Percentiles rank a stretch among this genome's conserved stretches.
Conservation (phyloP, 2,329 filamentous ascomycete genomes). For the Cadophora gregata region DNA sequence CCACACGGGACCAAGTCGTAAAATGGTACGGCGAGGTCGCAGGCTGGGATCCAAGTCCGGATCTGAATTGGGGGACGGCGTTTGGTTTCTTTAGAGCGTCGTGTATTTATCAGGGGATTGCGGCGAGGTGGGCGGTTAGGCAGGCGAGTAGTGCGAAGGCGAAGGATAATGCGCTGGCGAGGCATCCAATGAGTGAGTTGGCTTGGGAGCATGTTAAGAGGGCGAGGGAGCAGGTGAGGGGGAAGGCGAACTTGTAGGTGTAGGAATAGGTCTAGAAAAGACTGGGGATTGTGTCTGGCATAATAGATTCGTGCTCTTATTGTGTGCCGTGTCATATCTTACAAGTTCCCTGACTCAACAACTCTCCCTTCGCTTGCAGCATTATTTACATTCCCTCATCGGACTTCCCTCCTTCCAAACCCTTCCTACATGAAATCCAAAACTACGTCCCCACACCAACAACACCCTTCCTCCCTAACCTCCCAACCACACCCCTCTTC, state of each 20-base stretch:
- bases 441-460: conserved; percentile 29
- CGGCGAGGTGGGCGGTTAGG: conserved; percentile 80
- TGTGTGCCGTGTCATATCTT: background rate
- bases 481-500: conserved; percentile 50
- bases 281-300: background rate
- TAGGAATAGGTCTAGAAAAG: background rate
- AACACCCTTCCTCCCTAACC: conserved; percentile 36
- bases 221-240: conserved; percentile 39
- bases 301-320: background rate
- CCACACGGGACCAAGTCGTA: conserved; percentile 62
- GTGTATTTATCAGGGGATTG: conserved; percentile 84
- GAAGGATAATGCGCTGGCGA: conserved; percentile 70
- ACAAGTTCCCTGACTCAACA: background rate
- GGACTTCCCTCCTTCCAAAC: background rate
- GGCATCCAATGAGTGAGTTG: conserved; percentile 75
- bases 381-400: conserved; percentile 1
- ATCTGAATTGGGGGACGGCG: conserved; percentile 65
- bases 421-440: background rate
- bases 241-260: conserved; percentile 52
- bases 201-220: conserved; percentile 76
- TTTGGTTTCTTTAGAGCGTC: conserved; percentile 67
- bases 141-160: conserved; percentile 92
- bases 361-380: background rate
- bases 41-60: conserved; percentile 72
- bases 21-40: conserved; percentile 71